These are phyloP conservation scores for Porphyrellus cyaneotinctus DNA, from an alignment of 768 basidiomycete species.

Conservation along the genomic window DNA sequence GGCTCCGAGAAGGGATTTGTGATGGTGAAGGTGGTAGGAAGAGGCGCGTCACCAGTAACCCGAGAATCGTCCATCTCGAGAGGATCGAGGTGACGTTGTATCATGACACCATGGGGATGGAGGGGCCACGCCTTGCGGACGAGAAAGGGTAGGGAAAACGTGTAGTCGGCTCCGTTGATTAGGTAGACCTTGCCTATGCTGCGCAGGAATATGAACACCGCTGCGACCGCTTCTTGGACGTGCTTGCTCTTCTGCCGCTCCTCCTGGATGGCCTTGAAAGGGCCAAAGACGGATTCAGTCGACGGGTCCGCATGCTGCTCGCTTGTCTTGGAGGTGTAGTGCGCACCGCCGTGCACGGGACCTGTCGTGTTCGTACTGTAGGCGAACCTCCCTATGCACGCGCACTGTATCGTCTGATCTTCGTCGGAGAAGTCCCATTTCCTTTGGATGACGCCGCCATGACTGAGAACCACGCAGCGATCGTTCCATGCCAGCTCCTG, in stretches of 20 bases:
- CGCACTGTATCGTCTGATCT: conserved; percentile 70
- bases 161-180: conserved; percentile 67
- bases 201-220: conserved; percentile 74
- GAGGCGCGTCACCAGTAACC: conserved; percentile 56
- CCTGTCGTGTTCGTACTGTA: conserved; percentile 36
- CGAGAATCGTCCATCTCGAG: conserved; percentile 64
- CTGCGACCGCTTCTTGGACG: conserved; percentile 41
- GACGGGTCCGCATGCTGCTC: conserved; percentile 16
- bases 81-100: conserved; percentile 69
- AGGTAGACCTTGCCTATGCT: conserved; percentile 70
- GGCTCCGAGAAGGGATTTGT: conserved; percentile 76
- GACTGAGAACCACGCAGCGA: conserved; percentile 56
- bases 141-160: conserved; percentile 77
- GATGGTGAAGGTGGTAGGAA: conserved; percentile 81
- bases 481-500: conserved; percentile 71
- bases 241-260: conserved; percentile 38
- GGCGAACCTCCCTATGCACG: conserved; percentile 72
- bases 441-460: conserved; percentile 64
- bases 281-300: conserved; percentile 36
- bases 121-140: conserved; percentile 77
- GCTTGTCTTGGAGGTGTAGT: conserved; percentile 24
- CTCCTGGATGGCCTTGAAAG: conserved; percentile 40
- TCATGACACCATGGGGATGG: conserved; percentile 72
- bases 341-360: conserved; percentile 25
- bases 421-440: conserved; percentile 75